Evolutionary conservation across 352 stramenopile species (phyloP).

Genomic region (Phytopythium ostracodes): DNA sequence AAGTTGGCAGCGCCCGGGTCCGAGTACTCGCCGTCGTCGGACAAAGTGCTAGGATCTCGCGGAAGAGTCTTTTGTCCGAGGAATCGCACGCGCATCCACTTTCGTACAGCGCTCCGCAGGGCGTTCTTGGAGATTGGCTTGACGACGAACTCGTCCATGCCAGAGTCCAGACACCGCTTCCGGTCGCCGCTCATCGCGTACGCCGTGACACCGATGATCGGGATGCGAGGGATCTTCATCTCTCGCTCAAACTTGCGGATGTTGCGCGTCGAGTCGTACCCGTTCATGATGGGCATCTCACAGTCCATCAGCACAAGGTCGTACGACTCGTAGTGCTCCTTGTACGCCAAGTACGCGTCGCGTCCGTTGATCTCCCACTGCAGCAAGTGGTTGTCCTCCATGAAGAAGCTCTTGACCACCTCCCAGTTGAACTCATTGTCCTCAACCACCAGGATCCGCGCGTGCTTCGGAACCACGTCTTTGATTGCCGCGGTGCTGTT

Average conservation of each 20-base stretch:
- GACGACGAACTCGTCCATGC: slow-evolving; percentile 87
- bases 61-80: slow-evolving; percentile 37
- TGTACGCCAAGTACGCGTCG: slow-evolving; percentile 66
- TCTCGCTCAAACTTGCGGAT: slow-evolving; percentile 73
- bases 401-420: slow-evolving; percentile 85
- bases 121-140: slow-evolving; percentile 77
- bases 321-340: slow-evolving; percentile 70
- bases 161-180: slow-evolving; percentile 76
- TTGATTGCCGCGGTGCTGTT: slow-evolving; percentile 23
- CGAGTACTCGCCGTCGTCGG: slow-evolving; percentile 25
- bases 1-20: slow-evolving; percentile 39
- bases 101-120: slow-evolving; percentile 59
- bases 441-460: slow-evolving; percentile 79
- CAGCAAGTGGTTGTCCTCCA: slow-evolving; percentile 73
- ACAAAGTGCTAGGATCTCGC: slow-evolving; percentile 30
- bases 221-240: slow-evolving; percentile 62
- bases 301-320: slow-evolving; percentile 85
- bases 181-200: slow-evolving; percentile 84
- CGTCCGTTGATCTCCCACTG: slow-evolving; percentile 81
- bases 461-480: slow-evolving; percentile 47
- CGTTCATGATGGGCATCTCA: slow-evolving; percentile 87
- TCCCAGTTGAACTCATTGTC: slow-evolving; percentile 92
- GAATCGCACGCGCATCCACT: slow-evolving; percentile 80
- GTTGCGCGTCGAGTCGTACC: slow-evolving; percentile 64
- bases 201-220: slow-evolving; percentile 79